Conservation (phyloP, 306 rosid genomes). For the Psophocarpus tetragonolobus region DNA sequence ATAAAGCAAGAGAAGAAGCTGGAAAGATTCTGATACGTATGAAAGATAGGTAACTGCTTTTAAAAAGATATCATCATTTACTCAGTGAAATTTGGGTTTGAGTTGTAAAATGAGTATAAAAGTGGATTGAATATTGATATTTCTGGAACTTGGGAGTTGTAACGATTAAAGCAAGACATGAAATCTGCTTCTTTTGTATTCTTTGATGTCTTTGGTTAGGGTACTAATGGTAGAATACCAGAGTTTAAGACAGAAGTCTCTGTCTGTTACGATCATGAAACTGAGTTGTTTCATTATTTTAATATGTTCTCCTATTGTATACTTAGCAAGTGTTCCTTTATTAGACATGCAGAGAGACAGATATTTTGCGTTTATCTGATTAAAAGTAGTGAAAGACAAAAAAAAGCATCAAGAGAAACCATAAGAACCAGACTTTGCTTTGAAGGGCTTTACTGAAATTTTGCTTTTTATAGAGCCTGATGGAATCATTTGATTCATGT, state of each 20-base stretch:
- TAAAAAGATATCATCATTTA: background rate
- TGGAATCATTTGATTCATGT: background rate
- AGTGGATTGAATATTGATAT: slow-evolving; percentile 9
- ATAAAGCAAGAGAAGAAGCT: slow-evolving; percentile 82
- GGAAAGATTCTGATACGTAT: slow-evolving; percentile 74
- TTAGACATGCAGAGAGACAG: slow-evolving; percentile 1
- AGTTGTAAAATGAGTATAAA: background rate
- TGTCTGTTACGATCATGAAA: background rate
- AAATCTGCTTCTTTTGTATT: background rate
- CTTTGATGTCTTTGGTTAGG: slow-evolving; percentile 4
- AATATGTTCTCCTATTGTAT: background rate
- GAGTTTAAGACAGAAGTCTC: slow-evolving; percentile 13
- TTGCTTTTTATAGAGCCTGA: slow-evolving; percentile 8
- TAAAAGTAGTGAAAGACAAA: background rate
- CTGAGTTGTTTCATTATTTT: background rate
- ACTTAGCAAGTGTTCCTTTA: background rate
- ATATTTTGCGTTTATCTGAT: background rate
- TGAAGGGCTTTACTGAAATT: background rate
- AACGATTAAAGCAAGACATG: background rate
- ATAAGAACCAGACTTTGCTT: background rate
- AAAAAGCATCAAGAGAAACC: background rate
- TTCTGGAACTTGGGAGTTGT: background rate
- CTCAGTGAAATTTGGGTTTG: slow-evolving; percentile 17
- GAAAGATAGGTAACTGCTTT: slow-evolving; percentile 76
- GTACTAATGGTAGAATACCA: slow-evolving; percentile 3